Evolutionary conservation across 495 filamentous ascomycete species (phyloP).

Genomic region (Penicillium taxi): DNA sequence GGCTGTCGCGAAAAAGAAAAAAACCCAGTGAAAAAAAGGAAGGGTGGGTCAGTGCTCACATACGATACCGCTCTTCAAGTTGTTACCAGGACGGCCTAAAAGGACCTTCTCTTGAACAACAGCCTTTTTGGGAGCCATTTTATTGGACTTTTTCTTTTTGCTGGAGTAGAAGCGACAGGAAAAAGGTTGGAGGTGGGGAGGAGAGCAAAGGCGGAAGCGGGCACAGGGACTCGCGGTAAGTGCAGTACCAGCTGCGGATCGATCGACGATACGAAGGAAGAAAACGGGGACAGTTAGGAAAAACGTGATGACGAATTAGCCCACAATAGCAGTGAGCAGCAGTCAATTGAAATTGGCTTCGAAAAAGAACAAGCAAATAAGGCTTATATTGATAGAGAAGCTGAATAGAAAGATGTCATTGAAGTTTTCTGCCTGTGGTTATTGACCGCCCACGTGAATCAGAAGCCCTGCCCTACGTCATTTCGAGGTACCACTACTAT

Average conservation of each 20-base stretch:
- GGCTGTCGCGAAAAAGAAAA: constrained; percentile 30
- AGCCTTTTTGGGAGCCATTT: constrained; percentile 51
- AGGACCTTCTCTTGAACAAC: constrained; percentile 49
- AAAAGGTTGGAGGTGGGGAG: constrained; percentile 23
- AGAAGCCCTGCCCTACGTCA: constrained; percentile 19
- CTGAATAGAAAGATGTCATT: constrained; percentile 10
- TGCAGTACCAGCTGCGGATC: constrained; percentile 47
- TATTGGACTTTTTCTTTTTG: constrained; percentile 41
- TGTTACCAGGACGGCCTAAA: constrained; percentile 94
- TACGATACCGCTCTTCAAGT: constrained; percentile 99
- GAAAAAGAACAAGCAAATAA: constrained; percentile 5
- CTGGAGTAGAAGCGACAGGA: constrained; percentile 36
- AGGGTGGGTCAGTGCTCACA: constrained; percentile 48
- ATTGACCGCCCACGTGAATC: constrained; percentile 23
- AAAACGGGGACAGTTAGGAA: constrained; percentile 21
- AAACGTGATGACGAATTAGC: constrained; percentile 36
- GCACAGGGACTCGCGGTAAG: constrained; percentile 21
- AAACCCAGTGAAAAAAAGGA: constrained; percentile 18
- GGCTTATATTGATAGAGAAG: neutral
- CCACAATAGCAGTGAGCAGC: constrained; percentile 24
- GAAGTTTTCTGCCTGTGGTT: constrained; percentile 21
- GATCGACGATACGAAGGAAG: constrained; percentile 29
- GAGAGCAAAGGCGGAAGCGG: constrained; percentile 25
- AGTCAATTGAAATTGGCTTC: constrained; percentile 8
- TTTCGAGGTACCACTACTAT: neutral